phyloP scores from a whole-genome alignment of 148 eudicot species.

The Rhododendron henanense region DNA sequence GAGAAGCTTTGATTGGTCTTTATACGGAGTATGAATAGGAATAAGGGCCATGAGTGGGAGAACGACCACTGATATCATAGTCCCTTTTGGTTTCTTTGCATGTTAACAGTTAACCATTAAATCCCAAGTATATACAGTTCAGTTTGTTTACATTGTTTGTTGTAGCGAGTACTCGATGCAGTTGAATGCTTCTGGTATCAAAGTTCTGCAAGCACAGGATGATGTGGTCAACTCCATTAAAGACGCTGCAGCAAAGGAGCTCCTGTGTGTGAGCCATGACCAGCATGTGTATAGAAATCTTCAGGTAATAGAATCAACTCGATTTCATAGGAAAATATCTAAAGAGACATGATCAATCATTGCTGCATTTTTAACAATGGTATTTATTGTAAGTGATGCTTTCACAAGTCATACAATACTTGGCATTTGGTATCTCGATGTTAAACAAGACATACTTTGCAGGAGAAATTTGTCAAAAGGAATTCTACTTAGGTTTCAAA shows the following conservation, averaged over 20 bases:
- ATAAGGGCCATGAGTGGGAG: not conserved
- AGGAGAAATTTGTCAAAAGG: not conserved
- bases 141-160: constrained; percentile 3
- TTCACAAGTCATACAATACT: not conserved
- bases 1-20: not conserved
- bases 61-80: not conserved
- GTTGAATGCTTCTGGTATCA: constrained; percentile 90
- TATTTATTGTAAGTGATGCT: no score
- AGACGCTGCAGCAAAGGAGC: constrained; percentile 79
- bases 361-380: no score
- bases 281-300: constrained; percentile 52
- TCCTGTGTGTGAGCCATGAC: constrained; percentile 59
- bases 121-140: not conserved
- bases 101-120: no score
- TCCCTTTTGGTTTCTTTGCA: not conserved
- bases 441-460: not conserved
- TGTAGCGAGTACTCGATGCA: constrained; percentile 98
- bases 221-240: constrained; percentile 88
- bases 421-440: no score
- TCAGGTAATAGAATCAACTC: constrained; percentile 43
- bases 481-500: not conserved
- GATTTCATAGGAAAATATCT: not conserved
- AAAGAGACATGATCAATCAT: no score
- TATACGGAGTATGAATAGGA: not conserved
- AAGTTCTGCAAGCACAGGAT: constrained; percentile 99